phyloP scores from a whole-genome alignment of 495 filamentous ascomycete species.

The Daldinia decipiens region DNA sequence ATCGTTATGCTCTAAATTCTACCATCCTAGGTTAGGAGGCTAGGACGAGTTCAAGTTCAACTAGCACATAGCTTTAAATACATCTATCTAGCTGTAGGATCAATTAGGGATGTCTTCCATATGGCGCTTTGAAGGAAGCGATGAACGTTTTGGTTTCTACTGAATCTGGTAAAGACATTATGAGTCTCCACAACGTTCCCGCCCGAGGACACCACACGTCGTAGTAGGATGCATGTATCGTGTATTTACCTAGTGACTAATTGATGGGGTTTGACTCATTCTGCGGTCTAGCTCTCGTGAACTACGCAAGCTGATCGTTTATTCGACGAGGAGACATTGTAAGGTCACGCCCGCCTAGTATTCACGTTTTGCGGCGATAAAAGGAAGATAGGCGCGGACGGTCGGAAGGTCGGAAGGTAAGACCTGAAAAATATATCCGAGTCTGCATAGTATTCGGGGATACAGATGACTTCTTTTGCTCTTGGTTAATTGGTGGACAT shows the following conservation, averaged over 20 bases:
- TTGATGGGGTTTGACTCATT: neutral
- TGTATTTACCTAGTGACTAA: neutral
- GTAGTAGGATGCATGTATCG: neutral
- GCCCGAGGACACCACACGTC: too few species aligned
- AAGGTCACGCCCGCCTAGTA: neutral
- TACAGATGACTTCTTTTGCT: neutral
- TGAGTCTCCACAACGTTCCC: too few species aligned
- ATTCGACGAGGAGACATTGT: neutral
- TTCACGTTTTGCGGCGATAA: neutral
- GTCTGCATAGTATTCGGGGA: slow-evolving; percentile 4
- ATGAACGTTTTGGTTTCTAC: neutral
- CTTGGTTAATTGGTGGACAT: neutral
- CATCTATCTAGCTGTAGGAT: neutral
- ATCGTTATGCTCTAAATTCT: neutral
- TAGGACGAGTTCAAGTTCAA: neutral
- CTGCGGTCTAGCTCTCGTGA: neutral
- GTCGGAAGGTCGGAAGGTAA: neutral
- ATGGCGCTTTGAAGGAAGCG: neutral
- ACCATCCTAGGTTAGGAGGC: neutral
- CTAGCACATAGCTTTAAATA: neutral
- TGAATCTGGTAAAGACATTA: too few species aligned
- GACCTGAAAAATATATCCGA: neutral
- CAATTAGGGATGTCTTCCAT: neutral
- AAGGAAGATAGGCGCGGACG: neutral
- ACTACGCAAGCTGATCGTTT: neutral